Conservation (phyloP, 352 stramenopile species). For the Phytopythium chamaehyphon region DNA sequence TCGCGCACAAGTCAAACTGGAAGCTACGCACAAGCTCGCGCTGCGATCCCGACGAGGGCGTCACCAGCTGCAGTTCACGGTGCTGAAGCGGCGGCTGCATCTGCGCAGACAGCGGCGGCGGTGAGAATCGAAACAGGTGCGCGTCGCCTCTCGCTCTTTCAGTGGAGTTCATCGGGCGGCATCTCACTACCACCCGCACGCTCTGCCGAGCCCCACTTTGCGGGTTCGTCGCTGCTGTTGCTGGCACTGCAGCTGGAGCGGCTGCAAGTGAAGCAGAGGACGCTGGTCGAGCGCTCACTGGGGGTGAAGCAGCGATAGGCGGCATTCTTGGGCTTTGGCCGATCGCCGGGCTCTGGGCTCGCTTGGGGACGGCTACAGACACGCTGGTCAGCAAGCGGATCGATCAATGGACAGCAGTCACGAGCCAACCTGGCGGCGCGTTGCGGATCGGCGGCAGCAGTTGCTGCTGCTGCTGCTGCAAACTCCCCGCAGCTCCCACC, state of each 20-base stretch:
- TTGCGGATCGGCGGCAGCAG: not conserved
- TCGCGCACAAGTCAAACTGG: slow-evolving; percentile 71
- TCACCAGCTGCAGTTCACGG: slow-evolving; percentile 55
- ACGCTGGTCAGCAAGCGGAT: not conserved
- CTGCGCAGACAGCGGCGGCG: not conserved
- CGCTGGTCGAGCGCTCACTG: not conserved
- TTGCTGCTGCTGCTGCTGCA: not conserved
- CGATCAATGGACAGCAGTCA: not conserved
- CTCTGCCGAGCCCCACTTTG: no score
- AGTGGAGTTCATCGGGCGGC: slow-evolving; percentile 50
- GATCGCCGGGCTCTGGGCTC: not conserved
- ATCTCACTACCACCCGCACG: slow-evolving; percentile 62
- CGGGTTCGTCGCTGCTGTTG: not conserved
- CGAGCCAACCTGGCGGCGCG: not conserved
- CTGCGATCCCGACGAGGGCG: slow-evolving; percentile 18
- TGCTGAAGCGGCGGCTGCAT: slow-evolving; percentile 23
- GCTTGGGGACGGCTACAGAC: not conserved
- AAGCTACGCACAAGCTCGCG: slow-evolving; percentile 75
- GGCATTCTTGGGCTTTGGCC: not conserved
- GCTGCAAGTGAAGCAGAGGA: not conserved
- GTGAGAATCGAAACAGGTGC: slow-evolving; percentile 47
- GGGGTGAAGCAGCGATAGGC: not conserved
- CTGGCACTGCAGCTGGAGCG: no score
- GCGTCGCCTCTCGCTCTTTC: slow-evolving; percentile 46
- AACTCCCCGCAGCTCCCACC: not conserved